Evolutionary conservation across 768 basidiomycete species (phyloP).

Genomic region (Boletus patriciae): DNA sequence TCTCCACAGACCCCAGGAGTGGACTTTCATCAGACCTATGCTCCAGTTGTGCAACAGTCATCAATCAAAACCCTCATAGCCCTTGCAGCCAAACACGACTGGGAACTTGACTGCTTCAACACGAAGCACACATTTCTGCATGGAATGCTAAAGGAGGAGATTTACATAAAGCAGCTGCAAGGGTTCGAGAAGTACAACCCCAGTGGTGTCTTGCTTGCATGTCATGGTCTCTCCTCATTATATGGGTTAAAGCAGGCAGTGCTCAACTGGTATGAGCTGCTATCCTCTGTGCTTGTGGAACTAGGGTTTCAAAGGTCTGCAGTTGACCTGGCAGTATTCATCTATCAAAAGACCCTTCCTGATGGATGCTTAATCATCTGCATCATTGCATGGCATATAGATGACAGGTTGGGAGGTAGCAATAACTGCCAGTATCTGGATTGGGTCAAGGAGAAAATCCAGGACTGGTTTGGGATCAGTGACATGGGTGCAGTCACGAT

Average conservation of each 20-base stretch:
- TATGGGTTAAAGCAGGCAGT: slow-evolving; percentile 8
- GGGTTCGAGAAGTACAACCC: slow-evolving; percentile 24
- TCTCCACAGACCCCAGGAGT: slow-evolving; percentile 1
- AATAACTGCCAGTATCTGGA: neutral
- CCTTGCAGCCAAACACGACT: neutral
- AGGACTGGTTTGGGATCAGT: too few species aligned
- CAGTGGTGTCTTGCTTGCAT: fast-evolving
- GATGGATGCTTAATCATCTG: neutral
- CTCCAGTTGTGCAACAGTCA: slow-evolving; percentile 9
- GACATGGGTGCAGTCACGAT: too few species aligned
- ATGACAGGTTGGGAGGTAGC: neutral
- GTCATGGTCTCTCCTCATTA: neutral
- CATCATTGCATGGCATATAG: slow-evolving; percentile 8
- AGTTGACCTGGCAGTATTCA: neutral
- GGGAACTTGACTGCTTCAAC: slow-evolving; percentile 11
- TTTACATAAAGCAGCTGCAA: slow-evolving; percentile 40
- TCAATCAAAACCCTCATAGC: neutral
- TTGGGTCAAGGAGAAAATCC: too few species aligned
- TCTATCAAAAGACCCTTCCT: neutral
- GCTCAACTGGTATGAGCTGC: slow-evolving; percentile 1
- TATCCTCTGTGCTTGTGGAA: fast-evolving
- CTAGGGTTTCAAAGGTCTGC: neutral
- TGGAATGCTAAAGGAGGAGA: slow-evolving; percentile 10
- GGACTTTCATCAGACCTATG: slow-evolving; percentile 16
- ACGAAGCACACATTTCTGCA: slow-evolving; percentile 1